Evolutionary conservation across 2,329 filamentous ascomycete species (phyloP), one percentile per base, ranked within the genome.

Genomic region (Aspergillus tamarii): DNA sequence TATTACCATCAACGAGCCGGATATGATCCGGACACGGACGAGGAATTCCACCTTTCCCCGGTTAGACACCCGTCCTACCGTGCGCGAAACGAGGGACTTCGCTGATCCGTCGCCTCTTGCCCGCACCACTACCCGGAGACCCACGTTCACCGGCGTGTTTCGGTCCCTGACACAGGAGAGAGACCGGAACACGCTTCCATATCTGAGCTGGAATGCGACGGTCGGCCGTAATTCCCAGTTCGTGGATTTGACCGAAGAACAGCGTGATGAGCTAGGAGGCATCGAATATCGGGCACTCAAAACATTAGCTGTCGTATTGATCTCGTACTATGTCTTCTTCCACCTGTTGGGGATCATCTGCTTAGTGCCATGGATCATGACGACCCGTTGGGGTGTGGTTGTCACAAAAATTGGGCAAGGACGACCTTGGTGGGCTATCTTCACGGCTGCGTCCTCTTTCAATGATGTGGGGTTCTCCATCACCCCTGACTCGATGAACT

Each of bases 241-340:
- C 73, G 85, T 95, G 14, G 92, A 94, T 69, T 79, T 99, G 67
- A 92, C 91, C 0, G 91, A 96, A 69, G 93, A 95, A 67, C 93
- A 99, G 78, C 88, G 95, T 68, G 94, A 99, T 74, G 95, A 99
- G 77, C 82, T 99, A 2, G 95, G 95, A 12, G 95, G 95, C 23
- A 97, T 99, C 67, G 95, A 99, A 77, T 99, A 99, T 74, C 90
- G 95, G 7, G 92, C 94, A 0, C 77, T 99, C 64, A 96, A 97
- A 77, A 92, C 93, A 2, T 81, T 99, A 55, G 91, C 92, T 1
- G 75, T 92, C 32, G 88, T 98, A 34, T 82, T 98, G 23, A 84
- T 91, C 3, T 82, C 81, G 9, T 99, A 98, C 78, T 97, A 91
- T 73, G 87, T 93, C 74, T 89, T 90, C 0, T 97, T 96, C 71